These are phyloP conservation scores for Epichloe aotearoae DNA, from an alignment of 2,329 filamentous ascomycete species.

Conservation along the genomic window DNA sequence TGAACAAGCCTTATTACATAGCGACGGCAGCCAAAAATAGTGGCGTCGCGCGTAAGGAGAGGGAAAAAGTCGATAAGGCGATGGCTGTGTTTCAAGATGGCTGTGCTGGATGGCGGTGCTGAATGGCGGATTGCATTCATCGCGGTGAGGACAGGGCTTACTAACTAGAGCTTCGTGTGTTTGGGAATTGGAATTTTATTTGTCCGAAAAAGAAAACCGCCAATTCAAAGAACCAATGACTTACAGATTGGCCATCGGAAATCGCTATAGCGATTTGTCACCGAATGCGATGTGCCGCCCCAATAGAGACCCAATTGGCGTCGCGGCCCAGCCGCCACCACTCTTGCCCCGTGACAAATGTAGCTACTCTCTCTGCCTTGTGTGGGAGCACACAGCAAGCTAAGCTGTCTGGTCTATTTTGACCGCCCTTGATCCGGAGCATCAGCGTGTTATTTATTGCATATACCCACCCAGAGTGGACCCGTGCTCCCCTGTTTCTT, in stretches of 20 bases:
- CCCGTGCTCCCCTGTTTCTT: not conserved
- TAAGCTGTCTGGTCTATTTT: not conserved
- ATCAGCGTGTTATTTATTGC: not conserved
- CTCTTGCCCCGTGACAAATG: not conserved
- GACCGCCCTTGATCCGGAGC: not conserved
- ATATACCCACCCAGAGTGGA: not conserved
- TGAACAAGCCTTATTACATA: not conserved
- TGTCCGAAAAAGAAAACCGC: no score
- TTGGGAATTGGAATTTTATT: no score
- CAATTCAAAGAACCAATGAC: no score
- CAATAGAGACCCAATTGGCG: not conserved
- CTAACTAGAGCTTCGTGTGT: no score
- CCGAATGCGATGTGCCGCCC: not conserved
- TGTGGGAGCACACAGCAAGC: no score
- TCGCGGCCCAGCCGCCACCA: not conserved
- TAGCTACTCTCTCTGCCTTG: no score
- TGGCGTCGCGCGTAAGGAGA: not conserved
- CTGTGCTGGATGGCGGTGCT: not conserved
- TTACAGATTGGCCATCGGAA: not conserved
- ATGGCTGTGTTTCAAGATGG: not conserved
- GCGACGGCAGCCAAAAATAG: not conserved
- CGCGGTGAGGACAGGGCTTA: no score
- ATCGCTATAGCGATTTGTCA: not conserved
- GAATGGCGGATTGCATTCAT: no score
- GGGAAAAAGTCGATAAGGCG: not conserved